phyloP scores from a whole-genome alignment of 2,329 filamentous ascomycete genomes.

The Fusarium sp. region DNA sequence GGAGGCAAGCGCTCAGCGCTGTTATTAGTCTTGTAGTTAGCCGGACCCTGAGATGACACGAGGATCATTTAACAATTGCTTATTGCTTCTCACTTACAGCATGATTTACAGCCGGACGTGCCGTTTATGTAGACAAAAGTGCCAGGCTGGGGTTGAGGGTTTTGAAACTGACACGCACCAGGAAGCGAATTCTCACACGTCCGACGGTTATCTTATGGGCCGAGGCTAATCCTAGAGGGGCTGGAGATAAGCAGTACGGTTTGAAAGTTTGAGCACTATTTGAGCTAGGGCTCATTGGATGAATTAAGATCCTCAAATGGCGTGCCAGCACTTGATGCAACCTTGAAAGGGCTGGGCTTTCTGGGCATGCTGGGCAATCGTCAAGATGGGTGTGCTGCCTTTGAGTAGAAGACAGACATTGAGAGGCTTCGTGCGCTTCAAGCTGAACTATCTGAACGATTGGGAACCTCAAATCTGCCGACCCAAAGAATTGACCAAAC shows the following conservation, averaged over 20 bases:
- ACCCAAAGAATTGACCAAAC: neutral
- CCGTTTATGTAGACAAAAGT: conserved; percentile 41
- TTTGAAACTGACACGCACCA: conserved; percentile 13
- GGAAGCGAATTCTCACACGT: conserved; percentile 16
- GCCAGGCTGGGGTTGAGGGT: conserved; percentile 23
- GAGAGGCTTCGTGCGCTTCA: neutral
- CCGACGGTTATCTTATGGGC: conserved; percentile 32
- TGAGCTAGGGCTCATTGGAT: conserved; percentile 34
- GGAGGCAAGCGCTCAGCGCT: neutral
- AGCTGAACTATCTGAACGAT: neutral
- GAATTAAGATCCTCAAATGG: conserved; percentile 27
- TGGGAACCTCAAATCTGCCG: neutral
- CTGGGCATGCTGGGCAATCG: neutral
- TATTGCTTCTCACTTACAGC: conserved; percentile 17
- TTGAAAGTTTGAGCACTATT: conserved; percentile 37
- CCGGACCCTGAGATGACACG: conserved; percentile 28
- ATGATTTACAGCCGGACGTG: conserved; percentile 21
- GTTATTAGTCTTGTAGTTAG: neutral
- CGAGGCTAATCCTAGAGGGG: conserved; percentile 45
- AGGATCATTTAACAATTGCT: conserved; percentile 3
- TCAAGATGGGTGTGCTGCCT: neutral
- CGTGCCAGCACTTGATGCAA: conserved; percentile 36
- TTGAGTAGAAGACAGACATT: neutral
- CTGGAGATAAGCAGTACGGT: conserved; percentile 44
- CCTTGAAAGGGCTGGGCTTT: neutral